Conservation (phyloP, 805 yeast species). For the Jamesozyma piceae region DNA sequence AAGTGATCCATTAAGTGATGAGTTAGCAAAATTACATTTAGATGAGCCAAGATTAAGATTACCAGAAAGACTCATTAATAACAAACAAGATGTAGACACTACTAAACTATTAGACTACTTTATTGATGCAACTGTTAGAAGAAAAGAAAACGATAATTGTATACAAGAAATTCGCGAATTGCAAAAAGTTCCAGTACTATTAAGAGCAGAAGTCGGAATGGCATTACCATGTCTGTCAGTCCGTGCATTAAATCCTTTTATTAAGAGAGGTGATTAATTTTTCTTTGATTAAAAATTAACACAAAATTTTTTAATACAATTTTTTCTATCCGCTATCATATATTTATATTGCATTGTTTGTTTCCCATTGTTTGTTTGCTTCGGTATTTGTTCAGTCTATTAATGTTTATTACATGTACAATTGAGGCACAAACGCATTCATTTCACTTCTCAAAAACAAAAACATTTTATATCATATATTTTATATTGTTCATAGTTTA, state of each 20-base stretch:
- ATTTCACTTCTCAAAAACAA: not conserved
- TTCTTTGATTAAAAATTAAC: not conserved
- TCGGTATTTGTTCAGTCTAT: not conserved
- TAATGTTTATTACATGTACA: not conserved
- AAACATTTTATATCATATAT: not conserved
- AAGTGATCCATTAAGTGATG: conserved; percentile 38
- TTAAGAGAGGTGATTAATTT: conserved; percentile 12
- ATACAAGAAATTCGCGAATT: conserved; percentile 79
- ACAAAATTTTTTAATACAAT: too few relatives aligned
- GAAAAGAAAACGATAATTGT: conserved; percentile 50
- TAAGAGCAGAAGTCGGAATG: conserved; percentile 90
- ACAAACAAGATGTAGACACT: conserved; percentile 26
- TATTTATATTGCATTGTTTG: not conserved
- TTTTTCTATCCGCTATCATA: too few relatives aligned
- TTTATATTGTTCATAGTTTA: not conserved
- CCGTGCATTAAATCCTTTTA: conserved; percentile 81
- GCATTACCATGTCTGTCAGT: conserved; percentile 92
- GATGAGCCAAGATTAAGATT: conserved; percentile 37
- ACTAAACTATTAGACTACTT: conserved; percentile 41
- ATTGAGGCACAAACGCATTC: not conserved
- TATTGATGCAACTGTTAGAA: conserved; percentile 45
- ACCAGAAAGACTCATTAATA: conserved; percentile 16
- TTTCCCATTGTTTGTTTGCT: not conserved
- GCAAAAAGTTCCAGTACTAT: conserved; percentile 68
- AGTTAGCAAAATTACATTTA: conserved; percentile 43